Evolutionary conservation across 2,329 filamentous ascomycete species (phyloP).

Genomic region (Chaetomiaceae sp.): DNA sequence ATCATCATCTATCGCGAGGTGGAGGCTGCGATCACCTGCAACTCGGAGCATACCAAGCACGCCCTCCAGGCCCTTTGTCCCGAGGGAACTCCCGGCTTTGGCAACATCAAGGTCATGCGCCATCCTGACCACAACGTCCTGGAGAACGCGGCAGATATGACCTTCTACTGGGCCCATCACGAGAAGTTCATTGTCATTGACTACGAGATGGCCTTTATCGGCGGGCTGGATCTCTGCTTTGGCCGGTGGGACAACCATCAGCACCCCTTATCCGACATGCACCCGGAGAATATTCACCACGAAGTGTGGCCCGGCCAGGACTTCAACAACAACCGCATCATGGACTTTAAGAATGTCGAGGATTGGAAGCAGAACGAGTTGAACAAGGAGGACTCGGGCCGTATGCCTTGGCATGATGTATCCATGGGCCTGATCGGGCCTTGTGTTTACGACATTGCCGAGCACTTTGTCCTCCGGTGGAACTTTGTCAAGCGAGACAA

Average conservation of each 20-base stretch:
- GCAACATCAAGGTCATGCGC: slow-evolving; percentile 83
- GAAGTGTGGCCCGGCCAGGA: slow-evolving; percentile 95
- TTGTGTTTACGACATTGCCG: slow-evolving; percentile 87
- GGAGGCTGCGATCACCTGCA: slow-evolving; percentile 78
- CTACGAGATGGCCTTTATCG: slow-evolving; percentile 85
- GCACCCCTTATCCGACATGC: slow-evolving; percentile 80
- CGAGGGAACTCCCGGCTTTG: slow-evolving; percentile 72
- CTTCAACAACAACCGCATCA: slow-evolving; percentile 94
- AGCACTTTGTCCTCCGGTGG: slow-evolving; percentile 93
- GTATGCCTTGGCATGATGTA: slow-evolving; percentile 99
- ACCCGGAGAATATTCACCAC: slow-evolving; percentile 74
- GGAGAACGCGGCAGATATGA: slow-evolving; percentile 92
- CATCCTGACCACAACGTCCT: slow-evolving; percentile 95
- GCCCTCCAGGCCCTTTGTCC: slow-evolving; percentile 75
- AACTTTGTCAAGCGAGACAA: slow-evolving; percentile 97
- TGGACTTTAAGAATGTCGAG: slow-evolving; percentile 88
- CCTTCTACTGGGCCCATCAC: slow-evolving; percentile 88
- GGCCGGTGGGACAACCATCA: slow-evolving; percentile 88
- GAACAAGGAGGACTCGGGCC: slow-evolving; percentile 82
- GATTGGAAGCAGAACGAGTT: slow-evolving; percentile 94
- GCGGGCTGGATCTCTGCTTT: slow-evolving; percentile 91
- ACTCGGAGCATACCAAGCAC: slow-evolving; percentile 89
- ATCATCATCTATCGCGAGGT: slow-evolving; percentile 90
- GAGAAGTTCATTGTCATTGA: slow-evolving; percentile 97
- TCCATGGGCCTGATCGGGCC: slow-evolving; percentile 87